Conservation (phyloP, 1,284 basidiomycete species). For the Mrakiaceae sp. region DNA sequence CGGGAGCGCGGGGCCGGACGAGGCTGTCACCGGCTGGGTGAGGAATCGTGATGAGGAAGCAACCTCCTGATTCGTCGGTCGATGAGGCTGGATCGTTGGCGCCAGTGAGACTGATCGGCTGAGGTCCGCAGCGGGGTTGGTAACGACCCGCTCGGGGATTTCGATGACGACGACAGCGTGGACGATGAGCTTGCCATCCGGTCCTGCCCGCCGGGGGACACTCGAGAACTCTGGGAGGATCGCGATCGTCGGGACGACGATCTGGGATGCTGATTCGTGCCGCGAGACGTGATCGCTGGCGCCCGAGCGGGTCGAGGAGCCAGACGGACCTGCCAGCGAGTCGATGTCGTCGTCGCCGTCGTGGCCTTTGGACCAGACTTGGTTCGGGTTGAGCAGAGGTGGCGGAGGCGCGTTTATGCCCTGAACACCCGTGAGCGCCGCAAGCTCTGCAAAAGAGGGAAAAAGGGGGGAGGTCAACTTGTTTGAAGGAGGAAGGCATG, state of each 20-base stretch:
- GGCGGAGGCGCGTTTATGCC: slow-evolving; percentile 38
- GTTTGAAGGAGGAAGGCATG: not conserved
- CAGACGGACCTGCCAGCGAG: slow-evolving; percentile 29
- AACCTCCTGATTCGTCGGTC: not conserved
- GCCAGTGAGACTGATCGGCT: slow-evolving; percentile 2
- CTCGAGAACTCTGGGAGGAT: slow-evolving; percentile 78
- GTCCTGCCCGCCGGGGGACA: slow-evolving; percentile 48
- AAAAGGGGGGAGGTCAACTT: not conserved
- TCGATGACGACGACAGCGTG: slow-evolving; percentile 85
- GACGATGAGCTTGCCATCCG: slow-evolving; percentile 50
- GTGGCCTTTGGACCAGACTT: slow-evolving; percentile 31
- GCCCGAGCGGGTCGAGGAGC: slow-evolving; percentile 42
- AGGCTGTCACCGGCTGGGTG: not conserved
- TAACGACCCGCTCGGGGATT: slow-evolving; percentile 47
- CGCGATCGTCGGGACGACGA: slow-evolving; percentile 77
- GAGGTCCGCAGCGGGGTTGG: slow-evolving; percentile 18
- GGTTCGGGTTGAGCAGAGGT: slow-evolving; percentile 34
- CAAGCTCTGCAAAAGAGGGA: slow-evolving; percentile 50
- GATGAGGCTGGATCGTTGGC: not conserved
- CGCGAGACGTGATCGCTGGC: slow-evolving; percentile 31
- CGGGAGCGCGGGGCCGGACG: not conserved
- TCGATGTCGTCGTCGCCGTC: slow-evolving; percentile 64
- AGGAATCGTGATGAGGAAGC: not conserved
- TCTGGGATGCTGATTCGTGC: slow-evolving; percentile 37
- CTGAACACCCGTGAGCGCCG: slow-evolving; percentile 76